Conservation (phyloP, 805 yeast species). For the Maudiozyma turicensis region DNA sequence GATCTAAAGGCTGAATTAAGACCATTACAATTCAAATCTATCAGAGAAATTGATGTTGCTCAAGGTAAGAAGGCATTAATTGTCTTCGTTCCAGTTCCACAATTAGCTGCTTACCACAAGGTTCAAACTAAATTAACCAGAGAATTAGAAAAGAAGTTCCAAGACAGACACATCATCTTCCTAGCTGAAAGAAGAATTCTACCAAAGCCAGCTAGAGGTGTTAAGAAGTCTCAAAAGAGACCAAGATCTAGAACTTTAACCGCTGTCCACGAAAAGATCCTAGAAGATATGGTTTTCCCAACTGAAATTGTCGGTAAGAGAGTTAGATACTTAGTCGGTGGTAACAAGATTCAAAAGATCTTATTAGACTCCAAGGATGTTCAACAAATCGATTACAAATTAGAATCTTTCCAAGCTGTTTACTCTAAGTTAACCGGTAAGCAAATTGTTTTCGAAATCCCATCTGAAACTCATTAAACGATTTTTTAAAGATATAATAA, state of each 20-base stretch:
- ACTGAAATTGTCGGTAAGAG: slow-evolving; percentile 99
- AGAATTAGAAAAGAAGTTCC: slow-evolving; percentile 99
- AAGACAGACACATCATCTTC: slow-evolving; percentile 98
- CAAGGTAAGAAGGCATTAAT: slow-evolving; percentile 99
- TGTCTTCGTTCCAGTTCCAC: slow-evolving; percentile 96
- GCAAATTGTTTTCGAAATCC: slow-evolving; percentile 97
- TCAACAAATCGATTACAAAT: slow-evolving; percentile 93
- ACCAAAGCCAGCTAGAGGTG: slow-evolving; percentile 96
- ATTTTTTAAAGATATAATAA: background rate
- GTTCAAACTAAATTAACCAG: slow-evolving; percentile 96
- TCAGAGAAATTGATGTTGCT: slow-evolving; percentile 91
- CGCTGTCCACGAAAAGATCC: slow-evolving; percentile 96
- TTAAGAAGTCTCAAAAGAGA: slow-evolving; percentile 95
- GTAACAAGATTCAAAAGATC: slow-evolving; percentile 96
- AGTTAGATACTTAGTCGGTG: slow-evolving; percentile 98
- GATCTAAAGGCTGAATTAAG: slow-evolving; percentile 97
- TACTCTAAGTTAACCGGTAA: slow-evolving; percentile 98
- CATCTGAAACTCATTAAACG: slow-evolving; percentile 34
- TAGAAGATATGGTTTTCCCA: slow-evolving; percentile 99
- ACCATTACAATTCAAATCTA: slow-evolving; percentile 96
- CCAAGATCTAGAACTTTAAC: slow-evolving; percentile 99
- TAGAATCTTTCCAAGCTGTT: slow-evolving; percentile 97
- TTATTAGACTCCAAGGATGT: slow-evolving; percentile 97
- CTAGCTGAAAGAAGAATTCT: slow-evolving; percentile 99
- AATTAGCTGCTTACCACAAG: slow-evolving; percentile 86